A percentile compares a stretch with the other conserved stretches of the same genome.
phyloP scores from a whole-genome alignment of 352 stramenopile genomes.

The Globisporangium splendens region DNA sequence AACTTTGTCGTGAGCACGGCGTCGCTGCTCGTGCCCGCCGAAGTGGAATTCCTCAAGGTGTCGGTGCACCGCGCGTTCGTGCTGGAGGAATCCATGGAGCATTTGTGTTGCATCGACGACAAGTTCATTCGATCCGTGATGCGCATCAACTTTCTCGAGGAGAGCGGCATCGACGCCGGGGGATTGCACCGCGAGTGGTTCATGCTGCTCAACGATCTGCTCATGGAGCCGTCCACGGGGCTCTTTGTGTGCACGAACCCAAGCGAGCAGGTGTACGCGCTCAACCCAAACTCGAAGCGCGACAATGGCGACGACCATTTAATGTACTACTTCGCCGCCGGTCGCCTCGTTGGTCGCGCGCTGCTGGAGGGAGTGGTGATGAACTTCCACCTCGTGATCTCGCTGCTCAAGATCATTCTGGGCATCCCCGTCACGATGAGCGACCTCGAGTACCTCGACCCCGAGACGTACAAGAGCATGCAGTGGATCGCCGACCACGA shows the following conservation, averaged over 20 bases:
- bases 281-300: slow-evolving; percentile 62
- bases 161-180: slow-evolving; percentile 83
- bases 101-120: slow-evolving; percentile 53
- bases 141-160: slow-evolving; percentile 86
- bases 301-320: slow-evolving; percentile 67
- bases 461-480: slow-evolving; percentile 55
- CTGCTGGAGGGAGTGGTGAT: slow-evolving; percentile 92
- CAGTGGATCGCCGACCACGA: slow-evolving; percentile 66
- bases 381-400: slow-evolving; percentile 91
- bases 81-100: slow-evolving; percentile 69
- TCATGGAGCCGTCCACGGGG: slow-evolving; percentile 41
- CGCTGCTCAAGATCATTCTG: slow-evolving; percentile 97
- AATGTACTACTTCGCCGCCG: slow-evolving; percentile 55
- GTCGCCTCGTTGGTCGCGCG: slow-evolving; percentile 52
- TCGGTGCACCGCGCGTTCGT: slow-evolving; percentile 60
- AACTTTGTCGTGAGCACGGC: slow-evolving; percentile 74
- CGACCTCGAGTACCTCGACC: slow-evolving; percentile 90
- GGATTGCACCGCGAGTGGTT: slow-evolving; percentile 93
- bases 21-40: slow-evolving; percentile 53
- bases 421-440: slow-evolving; percentile 92
- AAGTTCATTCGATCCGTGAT: slow-evolving; percentile 66
- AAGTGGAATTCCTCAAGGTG: slow-evolving; percentile 66
- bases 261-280: slow-evolving; percentile 51
- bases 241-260: slow-evolving; percentile 53
- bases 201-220: slow-evolving; percentile 62